Percentiles rank a stretch among this genome's conserved stretches.
These are phyloP conservation scores for Cryomyces minteri DNA, from an alignment of 495 filamentous ascomycete genomes.

Conservation along the genomic window DNA sequence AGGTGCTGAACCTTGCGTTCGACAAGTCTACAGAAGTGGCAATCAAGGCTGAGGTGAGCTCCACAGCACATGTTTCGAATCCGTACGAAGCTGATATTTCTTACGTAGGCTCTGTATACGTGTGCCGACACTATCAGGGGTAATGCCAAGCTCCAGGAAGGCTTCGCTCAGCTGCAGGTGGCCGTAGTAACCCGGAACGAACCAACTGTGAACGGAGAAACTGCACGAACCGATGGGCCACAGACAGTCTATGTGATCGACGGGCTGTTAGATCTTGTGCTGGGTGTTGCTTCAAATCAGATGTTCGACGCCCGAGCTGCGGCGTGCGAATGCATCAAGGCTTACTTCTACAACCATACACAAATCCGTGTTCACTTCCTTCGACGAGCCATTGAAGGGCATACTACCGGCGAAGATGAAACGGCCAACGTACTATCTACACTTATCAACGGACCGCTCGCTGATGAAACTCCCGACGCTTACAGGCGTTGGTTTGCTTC, in stretches of 20 bases:
- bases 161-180: slow-evolving; percentile 70
- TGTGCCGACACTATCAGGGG: slow-evolving; percentile 80
- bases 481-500: slow-evolving; percentile 87
- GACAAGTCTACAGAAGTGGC: slow-evolving; percentile 50
- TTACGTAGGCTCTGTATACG: slow-evolving; percentile 49
- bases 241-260: slow-evolving; percentile 75
- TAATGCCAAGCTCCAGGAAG: slow-evolving; percentile 63
- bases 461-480: slow-evolving; percentile 47
- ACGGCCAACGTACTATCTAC: slow-evolving; percentile 84
- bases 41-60: slow-evolving; percentile 61
- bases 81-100: slow-evolving; percentile 2
- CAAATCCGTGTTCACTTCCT: slow-evolving; percentile 74
- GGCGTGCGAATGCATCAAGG: slow-evolving; percentile 76
- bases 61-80: not conserved
- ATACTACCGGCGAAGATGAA: slow-evolving; percentile 58
- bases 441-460: slow-evolving; percentile 41
- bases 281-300: slow-evolving; percentile 45
- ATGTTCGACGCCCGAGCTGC: slow-evolving; percentile 67
- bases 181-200: slow-evolving; percentile 32
- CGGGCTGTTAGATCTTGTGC: slow-evolving; percentile 69
- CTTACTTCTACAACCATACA: slow-evolving; percentile 67
- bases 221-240: slow-evolving; percentile 10
- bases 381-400: slow-evolving; percentile 72
- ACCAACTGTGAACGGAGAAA: slow-evolving; percentile 9
- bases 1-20: slow-evolving; percentile 71